Base-by-base conservation (phyloP, 768 basidiomycete species). In the Calvatia gigantea region DNA sequence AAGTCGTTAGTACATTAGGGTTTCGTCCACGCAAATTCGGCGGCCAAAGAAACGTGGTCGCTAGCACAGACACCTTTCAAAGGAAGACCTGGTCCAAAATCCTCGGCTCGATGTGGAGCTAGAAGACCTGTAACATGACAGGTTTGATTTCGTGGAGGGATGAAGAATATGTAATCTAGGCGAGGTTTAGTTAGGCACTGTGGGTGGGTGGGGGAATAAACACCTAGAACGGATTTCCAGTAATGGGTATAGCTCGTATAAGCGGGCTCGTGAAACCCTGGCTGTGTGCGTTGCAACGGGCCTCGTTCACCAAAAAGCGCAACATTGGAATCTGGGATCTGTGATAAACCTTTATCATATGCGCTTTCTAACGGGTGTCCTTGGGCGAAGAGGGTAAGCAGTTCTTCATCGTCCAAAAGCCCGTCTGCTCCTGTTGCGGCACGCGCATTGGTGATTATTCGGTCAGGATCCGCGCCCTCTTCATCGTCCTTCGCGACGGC, bases 191-290 rank as follows among this genome's bases (percentile, higher is more conserved):
- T 51, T 15, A 25, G 7, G 32, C 12, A 39, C 43, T 11, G 28
- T 28, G 29, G 51, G 15, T 12, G 31, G 28, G 41, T 28, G 53
- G 21, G 31, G 21, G 8, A 17, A 27, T 31, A 51, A 74, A 58
- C 61, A 89, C 93, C 93, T 65, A 95, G 66, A 2, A 88, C 87
- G 7, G 87, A 72, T 63, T 89, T 82, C 91, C 92, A 95, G 64
- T 86, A 86, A 68, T 91, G 83, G 0, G 95, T 93, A 64, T 87
- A 96, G 65, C 87, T 91, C 33, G 94, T 95, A 75, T 86, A 98
- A 67, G 83, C 80, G 2, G 94, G 93, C 65, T 95, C 92, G 65
- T 80, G 69, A 9, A 69, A 74, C 3, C 92, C 92, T 17, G 70
- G 71, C 54, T 78, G 72, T 8, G 64, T 70, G 12, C 65, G 29